phyloP scores from a whole-genome alignment of 768 basidiomycete genomes.

The Mycena polygramma region DNA sequence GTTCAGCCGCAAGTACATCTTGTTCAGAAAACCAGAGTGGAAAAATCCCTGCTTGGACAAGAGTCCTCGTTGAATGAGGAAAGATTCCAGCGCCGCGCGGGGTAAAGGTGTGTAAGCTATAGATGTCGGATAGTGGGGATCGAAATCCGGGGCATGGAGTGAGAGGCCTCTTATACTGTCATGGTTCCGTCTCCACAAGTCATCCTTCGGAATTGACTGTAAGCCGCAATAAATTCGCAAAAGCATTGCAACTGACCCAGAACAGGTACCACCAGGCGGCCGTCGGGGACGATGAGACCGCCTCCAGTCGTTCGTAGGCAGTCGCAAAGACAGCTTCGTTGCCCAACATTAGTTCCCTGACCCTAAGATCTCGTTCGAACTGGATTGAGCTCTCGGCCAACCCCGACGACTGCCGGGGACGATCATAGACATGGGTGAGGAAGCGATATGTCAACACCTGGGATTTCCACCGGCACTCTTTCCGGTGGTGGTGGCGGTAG shows the following conservation, averaged over 20 bases:
- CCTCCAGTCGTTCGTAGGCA: constrained; percentile 66
- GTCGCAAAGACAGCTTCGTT: constrained; percentile 61
- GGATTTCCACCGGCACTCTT: constrained; percentile 66
- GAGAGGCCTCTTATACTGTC: constrained; percentile 65
- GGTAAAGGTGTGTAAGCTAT: constrained; percentile 81
- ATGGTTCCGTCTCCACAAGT: constrained; percentile 80
- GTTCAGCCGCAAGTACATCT: constrained; percentile 78
- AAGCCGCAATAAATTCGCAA: constrained; percentile 9
- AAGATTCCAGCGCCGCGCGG: constrained; percentile 72
- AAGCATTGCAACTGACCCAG: constrained; percentile 64
- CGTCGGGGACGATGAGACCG: constrained; percentile 62
- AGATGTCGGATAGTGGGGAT: constrained; percentile 77
- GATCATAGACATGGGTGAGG: constrained; percentile 70
- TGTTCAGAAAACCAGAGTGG: constrained; percentile 77
- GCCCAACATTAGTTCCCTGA: constrained; percentile 62
- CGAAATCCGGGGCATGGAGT: constrained; percentile 70
- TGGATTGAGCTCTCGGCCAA: constrained; percentile 61
- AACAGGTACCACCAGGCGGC: constrained; percentile 85
- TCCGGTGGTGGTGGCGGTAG: constrained; percentile 66
- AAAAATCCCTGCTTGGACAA: constrained; percentile 66
- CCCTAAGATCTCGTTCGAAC: constrained; percentile 67
- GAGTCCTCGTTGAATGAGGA: constrained; percentile 73
- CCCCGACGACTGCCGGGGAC: constrained; percentile 59
- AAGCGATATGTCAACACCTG: constrained; percentile 73
- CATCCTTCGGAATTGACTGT: constrained; percentile 63